Conservation (phyloP, 139 green algal genomes). For the Chlamydomonas urium region DNA sequence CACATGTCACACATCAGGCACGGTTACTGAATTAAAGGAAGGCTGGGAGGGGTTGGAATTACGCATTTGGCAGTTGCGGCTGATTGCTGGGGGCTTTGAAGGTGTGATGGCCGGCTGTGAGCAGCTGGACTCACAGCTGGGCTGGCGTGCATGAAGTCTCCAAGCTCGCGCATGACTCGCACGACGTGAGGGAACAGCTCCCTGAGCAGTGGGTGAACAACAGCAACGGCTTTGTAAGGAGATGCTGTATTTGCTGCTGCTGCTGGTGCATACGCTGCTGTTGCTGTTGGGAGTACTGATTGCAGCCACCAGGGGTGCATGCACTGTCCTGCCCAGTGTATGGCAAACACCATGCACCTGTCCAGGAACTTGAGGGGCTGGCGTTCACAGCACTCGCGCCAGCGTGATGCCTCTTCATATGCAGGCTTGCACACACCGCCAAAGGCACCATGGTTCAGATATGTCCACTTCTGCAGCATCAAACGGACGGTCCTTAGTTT, state of each 20-base stretch:
- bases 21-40: background rate
- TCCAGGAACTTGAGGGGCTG: conserved; percentile 57
- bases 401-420: conserved; percentile 37
- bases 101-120: background rate
- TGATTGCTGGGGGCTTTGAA: background rate
- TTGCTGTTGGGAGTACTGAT: background rate
- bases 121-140: background rate
- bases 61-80: background rate
- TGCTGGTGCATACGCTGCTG: background rate
- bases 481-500: too few species aligned
- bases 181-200: conserved; percentile 16
- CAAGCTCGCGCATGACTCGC: conserved; percentile 13
- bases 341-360: conserved; percentile 18
- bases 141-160: background rate
- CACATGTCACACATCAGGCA: background rate
- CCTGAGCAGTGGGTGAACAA: background rate
- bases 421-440: conserved; percentile 40
- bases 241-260: background rate
- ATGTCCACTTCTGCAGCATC: conserved; percentile 43
- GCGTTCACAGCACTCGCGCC: conserved; percentile 54
- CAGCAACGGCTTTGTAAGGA: background rate
- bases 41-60: background rate
- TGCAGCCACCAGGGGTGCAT: background rate
- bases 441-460: conserved; percentile 70
- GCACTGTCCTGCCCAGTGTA: background rate